Percentiles rank a stretch among this genome's conserved stretches.
Evolutionary conservation across 1,284 basidiomycete species (phyloP).

Genomic region (Heterobasidion occidentale): DNA sequence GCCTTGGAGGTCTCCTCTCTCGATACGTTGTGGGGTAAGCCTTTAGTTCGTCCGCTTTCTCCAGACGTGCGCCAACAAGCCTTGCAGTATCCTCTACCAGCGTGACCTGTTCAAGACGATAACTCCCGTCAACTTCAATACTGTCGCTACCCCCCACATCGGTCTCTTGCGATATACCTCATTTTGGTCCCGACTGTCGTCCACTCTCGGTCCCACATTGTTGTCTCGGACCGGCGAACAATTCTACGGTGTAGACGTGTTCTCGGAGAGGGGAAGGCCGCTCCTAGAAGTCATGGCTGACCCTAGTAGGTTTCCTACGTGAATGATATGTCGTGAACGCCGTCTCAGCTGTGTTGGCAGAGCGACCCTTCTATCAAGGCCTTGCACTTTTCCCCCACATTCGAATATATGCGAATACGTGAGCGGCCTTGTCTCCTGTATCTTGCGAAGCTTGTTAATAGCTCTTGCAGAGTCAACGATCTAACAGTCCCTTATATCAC

Average conservation of each 20-base stretch:
- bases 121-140: slow-evolving; percentile 71
- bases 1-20: slow-evolving; percentile 72
- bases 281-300: slow-evolving; percentile 83
- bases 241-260: slow-evolving; percentile 49
- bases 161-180: slow-evolving; percentile 57
- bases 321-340: neutral
- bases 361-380: slow-evolving; percentile 72
- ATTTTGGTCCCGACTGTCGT: slow-evolving; percentile 49
- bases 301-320: slow-evolving; percentile 40
- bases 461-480: slow-evolving; percentile 45
- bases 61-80: neutral
- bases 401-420: slow-evolving; percentile 83
- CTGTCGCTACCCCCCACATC: slow-evolving; percentile 78
- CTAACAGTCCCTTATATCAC: slow-evolving; percentile 79
- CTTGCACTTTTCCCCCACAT: slow-evolving; percentile 64
- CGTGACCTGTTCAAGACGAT: slow-evolving; percentile 63
- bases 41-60: neutral
- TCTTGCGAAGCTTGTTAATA: slow-evolving; percentile 19
- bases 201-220: slow-evolving; percentile 61
- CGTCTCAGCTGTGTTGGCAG: slow-evolving; percentile 25
- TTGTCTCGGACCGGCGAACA: slow-evolving; percentile 78
- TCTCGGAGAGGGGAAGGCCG: slow-evolving; percentile 60
- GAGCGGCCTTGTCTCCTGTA: slow-evolving; percentile 18
- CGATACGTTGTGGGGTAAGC: slow-evolving; percentile 71
- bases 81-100: slow-evolving; percentile 50